These are phyloP conservation scores for Hypericum androsaemum DNA, from an alignment of 345 rosid genomes.

Conservation along the genomic window DNA sequence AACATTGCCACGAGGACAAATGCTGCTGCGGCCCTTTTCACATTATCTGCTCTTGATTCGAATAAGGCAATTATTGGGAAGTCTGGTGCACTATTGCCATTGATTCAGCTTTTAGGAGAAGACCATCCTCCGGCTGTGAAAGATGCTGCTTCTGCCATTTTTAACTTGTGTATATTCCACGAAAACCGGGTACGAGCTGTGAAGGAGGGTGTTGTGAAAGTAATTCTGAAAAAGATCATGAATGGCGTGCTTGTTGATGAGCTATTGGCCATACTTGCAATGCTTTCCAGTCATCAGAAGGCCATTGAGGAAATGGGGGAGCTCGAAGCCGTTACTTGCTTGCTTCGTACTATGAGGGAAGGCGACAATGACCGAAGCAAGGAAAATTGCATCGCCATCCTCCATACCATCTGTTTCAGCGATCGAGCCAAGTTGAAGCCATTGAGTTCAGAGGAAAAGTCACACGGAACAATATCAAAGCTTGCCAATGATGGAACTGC, in stretches of 20 bases:
- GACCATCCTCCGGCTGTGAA: constrained; percentile 30
- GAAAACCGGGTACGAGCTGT: constrained; percentile 37
- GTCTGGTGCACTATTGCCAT: constrained; percentile 39
- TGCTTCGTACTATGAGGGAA: constrained; percentile 37
- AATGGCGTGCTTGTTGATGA: constrained; percentile 31
- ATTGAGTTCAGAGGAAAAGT: constrained; percentile 29
- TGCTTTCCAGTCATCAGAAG: constrained; percentile 26
- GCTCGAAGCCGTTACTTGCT: constrained; percentile 29
- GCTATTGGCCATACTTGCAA: constrained; percentile 35
- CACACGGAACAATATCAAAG: constrained; percentile 28
- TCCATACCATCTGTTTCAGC: constrained; percentile 29
- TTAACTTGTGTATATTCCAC: constrained; percentile 19
- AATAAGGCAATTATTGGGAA: constrained; percentile 33
- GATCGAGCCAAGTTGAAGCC: constrained; percentile 14
- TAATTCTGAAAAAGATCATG: constrained; percentile 28
- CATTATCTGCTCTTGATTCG: constrained; percentile 31
- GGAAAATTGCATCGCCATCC: constrained; percentile 43
- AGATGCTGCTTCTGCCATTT: constrained; percentile 42
- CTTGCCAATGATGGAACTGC: constrained; percentile 31
- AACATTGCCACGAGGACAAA: constrained; percentile 36
- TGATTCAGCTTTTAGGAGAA: constrained; percentile 34
- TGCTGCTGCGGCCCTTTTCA: constrained; percentile 43
- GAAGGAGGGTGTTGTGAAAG: constrained; percentile 28
- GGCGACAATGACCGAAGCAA: constrained; percentile 19
- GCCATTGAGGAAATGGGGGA: constrained; percentile 34